These are phyloP conservation scores for Solanum dulcamara DNA, from an alignment of 257 asterid species.

Conservation along the genomic window DNA sequence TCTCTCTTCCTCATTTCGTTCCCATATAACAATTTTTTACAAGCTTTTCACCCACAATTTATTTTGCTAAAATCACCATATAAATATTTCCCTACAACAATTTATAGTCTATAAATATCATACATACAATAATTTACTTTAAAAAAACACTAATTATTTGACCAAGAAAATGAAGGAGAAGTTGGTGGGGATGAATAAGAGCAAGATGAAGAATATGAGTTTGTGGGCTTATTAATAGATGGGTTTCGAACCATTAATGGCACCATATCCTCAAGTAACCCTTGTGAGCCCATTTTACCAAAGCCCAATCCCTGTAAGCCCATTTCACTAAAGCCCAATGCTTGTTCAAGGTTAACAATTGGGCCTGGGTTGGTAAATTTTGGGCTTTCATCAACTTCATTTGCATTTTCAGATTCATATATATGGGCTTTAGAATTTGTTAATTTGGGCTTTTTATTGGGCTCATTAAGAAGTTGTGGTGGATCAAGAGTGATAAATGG, in stretches of 20 bases:
- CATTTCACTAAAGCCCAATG: background rate
- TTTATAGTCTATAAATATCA: background rate
- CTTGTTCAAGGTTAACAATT: conserved; percentile 2
- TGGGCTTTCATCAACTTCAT: conserved; percentile 8
- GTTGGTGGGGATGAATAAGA: conserved; percentile 54
- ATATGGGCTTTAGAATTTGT: conserved; percentile 2
- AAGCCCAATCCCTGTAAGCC: conserved; percentile 5
- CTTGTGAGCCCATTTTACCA: conserved; percentile 18
- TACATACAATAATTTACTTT: background rate
- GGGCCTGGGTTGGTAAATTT: background rate
- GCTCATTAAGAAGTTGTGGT: conserved; percentile 18
- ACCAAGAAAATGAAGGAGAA: conserved; percentile 47
- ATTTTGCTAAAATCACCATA: background rate
- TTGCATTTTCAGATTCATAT: conserved; percentile 3
- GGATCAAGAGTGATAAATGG: conserved; percentile 30
- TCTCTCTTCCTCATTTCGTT: background rate
- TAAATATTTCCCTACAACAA: background rate
- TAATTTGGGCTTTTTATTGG: conserved; percentile 45
- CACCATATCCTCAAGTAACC: conserved; percentile 88
- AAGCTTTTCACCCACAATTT: background rate
- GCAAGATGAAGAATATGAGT: conserved; percentile 32
- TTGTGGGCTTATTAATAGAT: background rate
- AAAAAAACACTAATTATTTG: conserved; percentile 2
- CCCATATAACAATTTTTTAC: background rate
- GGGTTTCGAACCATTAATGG: conserved; percentile 66